Evolutionary conservation across 202 grass and related monocot genomes (phyloP).

Genomic region (Setaria italica): DNA sequence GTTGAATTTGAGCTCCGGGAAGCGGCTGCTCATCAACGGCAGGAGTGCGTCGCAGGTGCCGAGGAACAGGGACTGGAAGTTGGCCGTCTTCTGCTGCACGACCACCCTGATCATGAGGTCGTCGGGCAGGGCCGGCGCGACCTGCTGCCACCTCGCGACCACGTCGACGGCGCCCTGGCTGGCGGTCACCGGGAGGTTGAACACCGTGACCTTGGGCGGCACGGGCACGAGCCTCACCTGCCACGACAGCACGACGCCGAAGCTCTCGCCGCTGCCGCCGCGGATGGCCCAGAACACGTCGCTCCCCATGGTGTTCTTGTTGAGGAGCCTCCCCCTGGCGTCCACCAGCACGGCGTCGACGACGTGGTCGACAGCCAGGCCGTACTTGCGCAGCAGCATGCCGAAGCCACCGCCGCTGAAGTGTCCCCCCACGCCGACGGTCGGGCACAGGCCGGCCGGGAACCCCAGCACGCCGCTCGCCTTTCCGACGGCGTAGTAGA

Average conservation of each 20-base stretch:
- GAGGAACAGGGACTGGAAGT: constrained; percentile 60
- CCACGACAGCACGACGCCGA: constrained; percentile 68
- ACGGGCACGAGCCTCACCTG: constrained; percentile 59
- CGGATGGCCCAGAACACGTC: constrained; percentile 71
- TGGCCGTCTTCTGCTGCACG: constrained; percentile 34
- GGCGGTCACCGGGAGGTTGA: constrained; percentile 23
- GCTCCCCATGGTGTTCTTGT: constrained; percentile 53
- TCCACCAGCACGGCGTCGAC: constrained; percentile 62
- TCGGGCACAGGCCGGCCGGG: constrained; percentile 62
- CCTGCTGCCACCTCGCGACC: constrained; percentile 51
- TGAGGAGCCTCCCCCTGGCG: constrained; percentile 44
- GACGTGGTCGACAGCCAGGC: constrained; percentile 57
- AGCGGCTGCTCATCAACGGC: constrained; percentile 40
- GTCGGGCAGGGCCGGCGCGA: constrained; percentile 46
- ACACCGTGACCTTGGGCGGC: constrained; percentile 53
- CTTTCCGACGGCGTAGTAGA: constrained; percentile 55
- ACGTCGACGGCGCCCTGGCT: constrained; percentile 48
- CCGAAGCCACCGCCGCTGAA: constrained; percentile 66
- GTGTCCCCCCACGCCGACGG: constrained; percentile 57
- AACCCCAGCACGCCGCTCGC: constrained; percentile 38
- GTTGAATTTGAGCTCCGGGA: constrained; percentile 53
- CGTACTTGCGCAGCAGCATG: constrained; percentile 65
- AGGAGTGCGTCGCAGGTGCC: constrained; percentile 55
- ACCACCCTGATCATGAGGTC: constrained; percentile 48
- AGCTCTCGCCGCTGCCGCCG: constrained; percentile 69